Base-by-base conservation (phyloP, 129 eudicot genomes). In the Dittrichia graveolens region DNA sequence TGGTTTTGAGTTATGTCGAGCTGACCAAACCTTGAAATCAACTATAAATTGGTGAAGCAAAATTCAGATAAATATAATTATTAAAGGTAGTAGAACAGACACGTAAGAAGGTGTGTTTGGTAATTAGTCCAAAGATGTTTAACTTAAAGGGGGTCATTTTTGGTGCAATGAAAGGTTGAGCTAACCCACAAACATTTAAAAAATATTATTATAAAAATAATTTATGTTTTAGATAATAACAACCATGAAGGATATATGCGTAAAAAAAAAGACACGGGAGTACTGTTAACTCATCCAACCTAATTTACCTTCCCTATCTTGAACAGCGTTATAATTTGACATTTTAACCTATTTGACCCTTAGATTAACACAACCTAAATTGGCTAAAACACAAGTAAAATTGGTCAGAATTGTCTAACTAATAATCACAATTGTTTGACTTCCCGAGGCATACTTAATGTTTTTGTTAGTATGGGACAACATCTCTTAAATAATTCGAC, bases 1-100 rank as follows among this genome's bases (percentile, higher is more conserved):
- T 15, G 43, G 60, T 65, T 65, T 80, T 42, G 77, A 77, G 79
- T 43, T 77, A 52, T 75, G 62, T 7, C 63, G 44, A 46, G 79
- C 67, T 58, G 71, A 45, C 54, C 60, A 62, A 45, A 72, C 44
- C 76, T 67, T 64, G 61, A 58, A 75, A 61, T 81, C 61, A 41
- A 43, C 91, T 83, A 37, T 15, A 56, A 13, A 49, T 54, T 19
- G 57, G 19, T 56, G 73, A 14, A 75, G 42, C 50, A 46, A 69
- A 24, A 37, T 52, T 70, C 46, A 76, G 35, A 81, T 38, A 0
- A 7, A 37, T 43, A 47, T 57, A 57, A 9, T 43, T 42, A 54
- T 9, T 55, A 55, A 3, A 18, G 34, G 35, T 54, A 56, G n/a
- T 39, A 19, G 24, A 56, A 56, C 8, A 12, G n/a, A 19, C 34